Percentiles rank a stretch among this genome's conserved stretches.
phyloP scores from a whole-genome alignment of 2,329 filamentous ascomycete genomes.

The Reticulascus tulasneorum region DNA sequence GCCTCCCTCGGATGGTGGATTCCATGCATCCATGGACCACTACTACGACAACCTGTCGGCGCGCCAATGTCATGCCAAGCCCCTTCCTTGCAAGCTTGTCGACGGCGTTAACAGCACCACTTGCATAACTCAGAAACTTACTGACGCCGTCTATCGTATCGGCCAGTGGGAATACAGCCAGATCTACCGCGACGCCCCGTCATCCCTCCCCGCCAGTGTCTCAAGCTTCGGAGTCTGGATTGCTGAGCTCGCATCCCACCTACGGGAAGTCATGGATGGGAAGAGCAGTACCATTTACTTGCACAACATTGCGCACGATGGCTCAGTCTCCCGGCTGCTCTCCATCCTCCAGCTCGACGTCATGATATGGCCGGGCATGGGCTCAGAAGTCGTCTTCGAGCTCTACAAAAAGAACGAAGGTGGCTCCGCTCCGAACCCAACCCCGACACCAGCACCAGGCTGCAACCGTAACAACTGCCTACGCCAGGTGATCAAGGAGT shows the following conservation, averaged over 20 bases:
- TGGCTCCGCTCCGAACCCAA: conserved; percentile 9
- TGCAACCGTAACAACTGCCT: conserved; percentile 27
- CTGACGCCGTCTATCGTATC: conserved; percentile 68
- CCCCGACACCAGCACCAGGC: conserved; percentile 14
- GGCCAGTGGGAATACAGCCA: conserved; percentile 80
- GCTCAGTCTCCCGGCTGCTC: conserved; percentile 63
- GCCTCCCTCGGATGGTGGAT: conserved; percentile 48
- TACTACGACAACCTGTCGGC: conserved; percentile 84
- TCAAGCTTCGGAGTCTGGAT: conserved; percentile 69
- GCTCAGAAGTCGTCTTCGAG: conserved; percentile 74
- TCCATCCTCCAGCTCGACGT: conserved; percentile 66
- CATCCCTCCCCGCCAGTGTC: conserved; percentile 58
- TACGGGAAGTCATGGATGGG: conserved; percentile 50
- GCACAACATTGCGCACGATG: conserved; percentile 81
- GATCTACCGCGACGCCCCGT: conserved; percentile 65
- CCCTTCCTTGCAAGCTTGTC: conserved; percentile 63
- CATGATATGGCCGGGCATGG: conserved; percentile 87
- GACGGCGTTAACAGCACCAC: conserved; percentile 38
- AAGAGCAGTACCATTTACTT: conserved; percentile 46
- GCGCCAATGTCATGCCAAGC: conserved; percentile 69
- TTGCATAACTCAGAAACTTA: conserved; percentile 60
- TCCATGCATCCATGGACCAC: conserved; percentile 72
- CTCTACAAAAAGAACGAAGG: conserved; percentile 47
- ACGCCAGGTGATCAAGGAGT: conserved; percentile 22
- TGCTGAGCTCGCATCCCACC: conserved; percentile 64